A percentile compares a stretch with the other conserved stretches of the same genome.
phyloP scores from a whole-genome alignment of 2,329 filamentous ascomycete genomes.

The Dichotomopilus funicola region DNA sequence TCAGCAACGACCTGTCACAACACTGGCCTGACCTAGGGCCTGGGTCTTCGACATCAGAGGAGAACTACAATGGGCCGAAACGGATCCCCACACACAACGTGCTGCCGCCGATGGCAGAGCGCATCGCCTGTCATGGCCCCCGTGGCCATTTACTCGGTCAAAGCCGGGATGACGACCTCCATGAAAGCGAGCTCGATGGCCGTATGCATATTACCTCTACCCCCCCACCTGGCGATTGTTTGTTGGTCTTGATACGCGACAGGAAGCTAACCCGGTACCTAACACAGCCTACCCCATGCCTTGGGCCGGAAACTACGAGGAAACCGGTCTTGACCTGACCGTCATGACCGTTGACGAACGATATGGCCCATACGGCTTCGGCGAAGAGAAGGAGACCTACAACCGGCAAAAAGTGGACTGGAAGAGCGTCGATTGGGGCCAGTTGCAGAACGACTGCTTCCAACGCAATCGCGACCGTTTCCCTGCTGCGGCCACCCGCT shows the following conservation, averaged over 20 bases:
- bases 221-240: no score
- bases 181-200: constrained; percentile 18
- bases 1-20: constrained; percentile 10
- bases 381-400: constrained; percentile 24
- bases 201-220: constrained; percentile 12
- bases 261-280: constrained; percentile 5
- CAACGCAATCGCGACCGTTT: constrained; percentile 47
- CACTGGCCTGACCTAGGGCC: constrained; percentile 12
- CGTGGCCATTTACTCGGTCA: constrained; percentile 24
- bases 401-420: constrained; percentile 27
- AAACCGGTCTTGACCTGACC: constrained; percentile 26
- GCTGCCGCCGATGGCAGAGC: constrained; percentile 18
- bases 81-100: constrained; percentile 22
- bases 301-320: constrained; percentile 29
- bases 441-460: constrained; percentile 34
- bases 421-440: constrained; percentile 31
- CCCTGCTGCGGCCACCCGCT: constrained; percentile 22
- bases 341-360: constrained; percentile 28
- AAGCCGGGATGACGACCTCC: constrained; percentile 26
- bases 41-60: constrained; percentile 6
- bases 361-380: constrained; percentile 28
- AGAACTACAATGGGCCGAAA: constrained; percentile 2
- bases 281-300: constrained; percentile 27
- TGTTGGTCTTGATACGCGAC: not conserved
- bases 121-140: constrained; percentile 25